phyloP scores from a whole-genome alignment of 2,329 filamentous ascomycete genomes.

The Aspergillus sp. region DNA sequence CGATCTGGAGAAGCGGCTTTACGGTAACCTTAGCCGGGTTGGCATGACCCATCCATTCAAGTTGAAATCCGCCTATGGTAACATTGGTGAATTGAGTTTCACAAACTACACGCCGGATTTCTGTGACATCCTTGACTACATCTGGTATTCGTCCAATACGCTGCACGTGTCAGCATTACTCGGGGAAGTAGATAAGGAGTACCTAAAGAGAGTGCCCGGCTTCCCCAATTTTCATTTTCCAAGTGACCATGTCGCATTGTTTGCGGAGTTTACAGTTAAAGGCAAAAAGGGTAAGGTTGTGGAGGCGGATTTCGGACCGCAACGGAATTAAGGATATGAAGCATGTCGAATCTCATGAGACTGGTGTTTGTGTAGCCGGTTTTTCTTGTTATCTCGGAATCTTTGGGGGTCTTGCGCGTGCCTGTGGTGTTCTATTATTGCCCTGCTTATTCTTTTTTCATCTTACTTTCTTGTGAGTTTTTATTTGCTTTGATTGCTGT shows the following conservation, averaged over 20 bases:
- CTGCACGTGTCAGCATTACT: constrained; percentile 79
- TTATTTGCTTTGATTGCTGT: constrained; percentile 15
- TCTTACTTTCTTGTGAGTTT: constrained; percentile 18
- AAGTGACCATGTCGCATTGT: constrained; percentile 83
- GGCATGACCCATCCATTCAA: constrained; percentile 95
- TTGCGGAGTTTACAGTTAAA: constrained; percentile 87
- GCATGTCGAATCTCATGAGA: constrained; percentile 34
- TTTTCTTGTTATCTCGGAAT: constrained; percentile 37
- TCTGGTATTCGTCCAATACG: constrained; percentile 93
- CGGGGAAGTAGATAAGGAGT: constrained; percentile 79
- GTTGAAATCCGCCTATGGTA: constrained; percentile 81
- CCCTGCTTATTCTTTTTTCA: constrained; percentile 12
- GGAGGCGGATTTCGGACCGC: constrained; percentile 59
- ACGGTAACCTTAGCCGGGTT: constrained; percentile 87
- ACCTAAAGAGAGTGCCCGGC: constrained; percentile 79
- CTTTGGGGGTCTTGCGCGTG: constrained; percentile 28
- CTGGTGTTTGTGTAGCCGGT: constrained; percentile 33
- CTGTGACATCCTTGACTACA: constrained; percentile 87
- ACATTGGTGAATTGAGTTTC: constrained; percentile 81
- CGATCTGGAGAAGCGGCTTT: constrained; percentile 75
- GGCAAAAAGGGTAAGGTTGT: constrained; percentile 72
- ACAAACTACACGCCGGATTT: constrained; percentile 98
- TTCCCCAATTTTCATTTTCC: constrained; percentile 96
- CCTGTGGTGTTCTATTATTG: constrained; percentile 19
- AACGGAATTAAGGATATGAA: constrained; percentile 34